Evolutionary conservation across 2,329 filamentous ascomycete genomes (phyloP).

Genomic region (Dryadomyces quercus-mongolicae): DNA sequence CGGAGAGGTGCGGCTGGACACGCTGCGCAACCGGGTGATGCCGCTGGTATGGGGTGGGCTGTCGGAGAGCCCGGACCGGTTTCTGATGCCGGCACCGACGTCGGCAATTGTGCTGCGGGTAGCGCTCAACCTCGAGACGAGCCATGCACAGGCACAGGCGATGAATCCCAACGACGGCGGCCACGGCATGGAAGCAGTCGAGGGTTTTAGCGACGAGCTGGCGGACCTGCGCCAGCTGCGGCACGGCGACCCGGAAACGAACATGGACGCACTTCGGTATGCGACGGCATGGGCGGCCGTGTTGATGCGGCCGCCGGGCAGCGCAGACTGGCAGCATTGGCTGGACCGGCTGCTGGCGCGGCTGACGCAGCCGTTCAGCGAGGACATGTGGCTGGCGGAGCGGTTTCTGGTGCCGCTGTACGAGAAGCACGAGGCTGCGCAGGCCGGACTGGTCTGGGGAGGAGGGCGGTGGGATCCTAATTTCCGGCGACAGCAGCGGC

Average conservation of each 20-base stretch:
- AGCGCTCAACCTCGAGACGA: constrained; percentile 69
- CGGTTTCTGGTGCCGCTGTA: constrained; percentile 53
- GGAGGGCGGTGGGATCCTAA: not conserved
- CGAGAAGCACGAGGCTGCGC: constrained; percentile 27
- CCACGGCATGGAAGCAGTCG: not conserved
- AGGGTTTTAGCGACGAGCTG: not conserved
- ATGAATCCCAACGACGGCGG: constrained; percentile 7
- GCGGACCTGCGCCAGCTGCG: not conserved
- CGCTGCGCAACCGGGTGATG: constrained; percentile 48
- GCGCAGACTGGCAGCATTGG: constrained; percentile 29
- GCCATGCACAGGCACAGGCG: constrained; percentile 35
- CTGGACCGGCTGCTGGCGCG: constrained; percentile 49
- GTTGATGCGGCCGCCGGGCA: constrained; percentile 36
- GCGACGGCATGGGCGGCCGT: constrained; percentile 61
- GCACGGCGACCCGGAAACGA: constrained; percentile 39
- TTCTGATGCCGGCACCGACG: constrained; percentile 52
- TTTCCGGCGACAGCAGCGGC: not conserved
- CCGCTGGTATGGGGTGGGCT: constrained; percentile 29
- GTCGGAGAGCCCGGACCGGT: constrained; percentile 27
- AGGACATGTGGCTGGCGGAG: constrained; percentile 61
- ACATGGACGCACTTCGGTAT: constrained; percentile 51
- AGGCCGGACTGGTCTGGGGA: constrained; percentile 27
- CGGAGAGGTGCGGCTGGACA: constrained; percentile 48
- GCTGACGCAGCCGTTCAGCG: constrained; percentile 53
- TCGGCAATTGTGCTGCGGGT: constrained; percentile 62